Conservation (phyloP, 2,329 filamentous ascomycete species). For the Teratosphaeria viscida region DNA sequence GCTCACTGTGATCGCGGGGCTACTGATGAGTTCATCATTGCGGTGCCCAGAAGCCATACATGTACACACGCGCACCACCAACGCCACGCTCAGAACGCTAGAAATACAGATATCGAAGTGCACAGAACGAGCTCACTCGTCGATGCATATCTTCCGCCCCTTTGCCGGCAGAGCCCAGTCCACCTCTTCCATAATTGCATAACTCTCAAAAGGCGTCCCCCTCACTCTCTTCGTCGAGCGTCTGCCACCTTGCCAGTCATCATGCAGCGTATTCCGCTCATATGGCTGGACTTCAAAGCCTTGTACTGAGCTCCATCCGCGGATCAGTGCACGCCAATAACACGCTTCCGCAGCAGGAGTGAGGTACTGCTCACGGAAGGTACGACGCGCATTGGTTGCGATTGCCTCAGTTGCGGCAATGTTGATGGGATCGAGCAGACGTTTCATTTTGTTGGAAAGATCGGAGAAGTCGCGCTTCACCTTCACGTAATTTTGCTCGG, state of each 20-base stretch:
- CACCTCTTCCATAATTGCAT: constrained; percentile 22
- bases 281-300: constrained; percentile 16
- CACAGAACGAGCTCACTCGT: constrained; percentile 5
- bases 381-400: constrained; percentile 17
- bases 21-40: neutral
- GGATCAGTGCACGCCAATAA: constrained; percentile 23
- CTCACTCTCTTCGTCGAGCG: constrained; percentile 13
- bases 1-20: neutral
- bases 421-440: constrained; percentile 14
- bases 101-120: neutral
- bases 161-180: constrained; percentile 21
- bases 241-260: constrained; percentile 6
- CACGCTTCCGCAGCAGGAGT: constrained; percentile 23
- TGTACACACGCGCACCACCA: neutral
- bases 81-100: neutral
- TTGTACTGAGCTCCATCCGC: constrained; percentile 22
- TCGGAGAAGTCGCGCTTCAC: constrained; percentile 23
- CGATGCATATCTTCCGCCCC: constrained; percentile 15
- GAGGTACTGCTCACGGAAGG: constrained; percentile 22
- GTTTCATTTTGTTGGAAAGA: constrained; percentile 16
- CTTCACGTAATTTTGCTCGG: constrained; percentile 23
- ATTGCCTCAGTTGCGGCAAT: constrained; percentile 12
- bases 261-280: constrained; percentile 10
- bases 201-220: constrained; percentile 21
- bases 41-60: neutral